These are phyloP conservation scores for Theobroma cacao DNA, from an alignment of 345 rosid species.

Conservation along the genomic window DNA sequence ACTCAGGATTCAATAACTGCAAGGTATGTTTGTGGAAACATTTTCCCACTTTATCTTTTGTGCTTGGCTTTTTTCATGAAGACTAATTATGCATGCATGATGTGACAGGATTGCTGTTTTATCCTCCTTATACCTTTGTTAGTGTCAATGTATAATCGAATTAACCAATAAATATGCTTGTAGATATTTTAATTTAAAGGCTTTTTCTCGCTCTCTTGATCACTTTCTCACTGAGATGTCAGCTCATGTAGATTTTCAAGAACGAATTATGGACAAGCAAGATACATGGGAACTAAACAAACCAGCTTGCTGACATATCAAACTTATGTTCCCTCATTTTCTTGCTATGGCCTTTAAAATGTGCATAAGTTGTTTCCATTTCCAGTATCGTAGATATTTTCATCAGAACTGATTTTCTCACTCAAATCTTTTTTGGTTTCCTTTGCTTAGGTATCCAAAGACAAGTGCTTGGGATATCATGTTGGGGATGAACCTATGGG, in stretches of 20 bases:
- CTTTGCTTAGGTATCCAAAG: conserved; percentile 64
- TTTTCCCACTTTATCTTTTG: not conserved
- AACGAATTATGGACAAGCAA: not conserved
- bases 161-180: not conserved
- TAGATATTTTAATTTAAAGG: not conserved
- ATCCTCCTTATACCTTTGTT: not conserved
- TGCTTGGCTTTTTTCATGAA: not conserved
- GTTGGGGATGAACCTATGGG: conserved; percentile 98
- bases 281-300: not conserved
- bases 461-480: conserved; percentile 94
- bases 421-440: not conserved
- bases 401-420: not conserved
- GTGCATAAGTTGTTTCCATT: not conserved
- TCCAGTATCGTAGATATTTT: not conserved
- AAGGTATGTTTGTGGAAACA: conserved; percentile 38
- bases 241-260: not conserved
- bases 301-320: not conserved
- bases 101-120: not conserved
- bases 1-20: conserved; percentile 90
- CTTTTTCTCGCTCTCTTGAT: not conserved
- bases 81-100: not conserved
- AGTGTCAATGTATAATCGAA: not conserved
- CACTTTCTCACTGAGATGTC: not conserved
- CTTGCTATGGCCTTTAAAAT: not conserved
- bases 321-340: not conserved